Evolutionary conservation across 805 yeast genomes (phyloP).

Genomic region (Lachancea meyersii): DNA sequence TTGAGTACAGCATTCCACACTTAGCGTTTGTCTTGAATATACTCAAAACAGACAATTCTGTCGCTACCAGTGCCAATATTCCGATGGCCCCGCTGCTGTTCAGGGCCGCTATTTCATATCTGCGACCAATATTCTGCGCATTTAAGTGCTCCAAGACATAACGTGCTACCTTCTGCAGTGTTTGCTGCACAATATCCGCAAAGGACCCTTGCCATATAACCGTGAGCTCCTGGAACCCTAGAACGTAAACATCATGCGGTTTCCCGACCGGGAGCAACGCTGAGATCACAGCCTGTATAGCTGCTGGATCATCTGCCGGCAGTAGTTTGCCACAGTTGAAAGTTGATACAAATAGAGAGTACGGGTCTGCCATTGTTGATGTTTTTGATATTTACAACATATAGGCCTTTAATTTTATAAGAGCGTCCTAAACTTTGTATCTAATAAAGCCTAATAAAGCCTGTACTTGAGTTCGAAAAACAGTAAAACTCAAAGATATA

Average conservation of each 20-base stretch:
- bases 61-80: conserved; percentile 42
- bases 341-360: conserved; percentile 34
- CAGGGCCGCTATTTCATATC: conserved; percentile 39
- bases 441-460: no score
- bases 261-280: conserved; percentile 31
- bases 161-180: conserved; percentile 35
- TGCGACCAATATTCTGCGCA: conserved; percentile 30
- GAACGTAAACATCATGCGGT: conserved; percentile 41
- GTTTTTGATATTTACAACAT: neutral
- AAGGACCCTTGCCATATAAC: conserved; percentile 50
- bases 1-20: conserved; percentile 55
- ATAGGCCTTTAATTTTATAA: neutral
- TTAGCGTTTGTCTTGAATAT: conserved; percentile 34
- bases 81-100: conserved; percentile 56
- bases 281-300: conserved; percentile 28
- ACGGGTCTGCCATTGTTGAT: conserved; percentile 8
- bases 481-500: no score
- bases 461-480: neutral
- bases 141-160: conserved; percentile 34
- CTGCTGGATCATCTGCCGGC: conserved; percentile 34
- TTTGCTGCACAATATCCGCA: conserved; percentile 32
- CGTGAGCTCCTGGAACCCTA: conserved; percentile 64
- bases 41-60: conserved; percentile 27
- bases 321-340: conserved; percentile 51
- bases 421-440: no score